These are phyloP conservation scores for Smallanthus sonchifolius DNA, from an alignment of 129 eudicot species.

Conservation along the genomic window DNA sequence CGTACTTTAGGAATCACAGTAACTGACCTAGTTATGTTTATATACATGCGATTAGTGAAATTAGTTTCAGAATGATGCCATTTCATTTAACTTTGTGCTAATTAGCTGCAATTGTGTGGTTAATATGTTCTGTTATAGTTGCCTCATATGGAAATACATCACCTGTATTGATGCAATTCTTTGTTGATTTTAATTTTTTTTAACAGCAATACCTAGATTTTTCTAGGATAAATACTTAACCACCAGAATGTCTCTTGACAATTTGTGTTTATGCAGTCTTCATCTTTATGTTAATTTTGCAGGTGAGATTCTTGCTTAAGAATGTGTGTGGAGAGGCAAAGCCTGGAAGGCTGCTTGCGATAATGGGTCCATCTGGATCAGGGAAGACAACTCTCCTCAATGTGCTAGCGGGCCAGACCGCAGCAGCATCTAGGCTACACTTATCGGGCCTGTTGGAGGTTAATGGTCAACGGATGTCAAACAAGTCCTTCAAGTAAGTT, in stretches of 20 bases:
- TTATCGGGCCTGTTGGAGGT: conserved; percentile 90
- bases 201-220: no score
- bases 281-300: not conserved
- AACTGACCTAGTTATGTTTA: no score
- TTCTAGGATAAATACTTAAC: no score
- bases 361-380: conserved; percentile 99
- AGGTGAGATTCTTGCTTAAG: conserved; percentile 84
- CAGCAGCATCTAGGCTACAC: conserved; percentile 64
- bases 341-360: conserved; percentile 95
- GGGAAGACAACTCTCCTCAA: conserved; percentile 98
- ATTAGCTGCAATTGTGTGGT: not conserved
- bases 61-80: not conserved
- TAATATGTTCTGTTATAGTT: not conserved
- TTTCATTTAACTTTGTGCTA: not conserved
- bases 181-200: no score
- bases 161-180: not conserved
- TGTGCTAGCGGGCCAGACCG: conserved; percentile 79
- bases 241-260: no score
- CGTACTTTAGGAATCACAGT: not conserved
- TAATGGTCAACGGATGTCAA: conserved; percentile 62
- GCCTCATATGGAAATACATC: no score
- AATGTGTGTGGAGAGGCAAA: conserved; percentile 93
- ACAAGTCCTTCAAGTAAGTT: conserved; percentile 70
- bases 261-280: not conserved
- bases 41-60: not conserved